Base-by-base conservation (phyloP, 305 asterid genomes). In the Fraxinus xanthoxyloides region DNA sequence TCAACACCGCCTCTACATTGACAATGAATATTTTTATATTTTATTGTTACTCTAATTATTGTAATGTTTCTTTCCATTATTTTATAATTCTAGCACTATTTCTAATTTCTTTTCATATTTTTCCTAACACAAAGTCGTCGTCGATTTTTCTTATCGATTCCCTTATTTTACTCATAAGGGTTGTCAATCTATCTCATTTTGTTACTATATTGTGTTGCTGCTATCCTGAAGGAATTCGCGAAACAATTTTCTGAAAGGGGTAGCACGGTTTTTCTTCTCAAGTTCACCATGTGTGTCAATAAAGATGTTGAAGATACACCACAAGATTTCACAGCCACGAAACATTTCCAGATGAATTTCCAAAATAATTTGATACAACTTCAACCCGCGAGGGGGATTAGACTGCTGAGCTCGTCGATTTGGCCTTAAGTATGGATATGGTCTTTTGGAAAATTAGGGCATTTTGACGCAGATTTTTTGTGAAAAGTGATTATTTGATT, bases 231-330 rank as follows among this genome's bases (percentile, higher is more conserved):
- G 46, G 63, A 83, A 31, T 83, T 83, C 19, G 78, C 78, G 28
- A 79, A 83, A 46, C 86, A 72, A 32, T 80, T 43, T 1, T 86
- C 89, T 0, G 87, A 77, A 0, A 86, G 80, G 0, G n/a, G n/a
- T n/a, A n/a, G n/a, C n/a, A n/a, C n/a, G n/a, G n/a, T n/a, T n/a
- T n/a, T n/a, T n/a, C n/a, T n/a, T n/a, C n/a, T n/a, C n/a, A n/a
- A n/a, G 91, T 87, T 88, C 51, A 87, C 91, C 0, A 83, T 85
- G 3, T 90, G 91, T 2, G 85, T 90, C 38, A 88, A 84, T 15
- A 84, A 15, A 2, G 90, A 80, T 3, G 51, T 28, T 59, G 30
- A 72, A 31, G 72, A 65, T n/a, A 9, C 30, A 17, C 72, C 70
- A 40, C 48, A 9, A 36, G 85, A 30, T 40, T 80, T 75, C 0